A percentile compares a stretch with the other conserved stretches of the same genome.
phyloP scores from a whole-genome alignment of 805 yeast genomes.

The Wickerhamiella slavikovae region DNA sequence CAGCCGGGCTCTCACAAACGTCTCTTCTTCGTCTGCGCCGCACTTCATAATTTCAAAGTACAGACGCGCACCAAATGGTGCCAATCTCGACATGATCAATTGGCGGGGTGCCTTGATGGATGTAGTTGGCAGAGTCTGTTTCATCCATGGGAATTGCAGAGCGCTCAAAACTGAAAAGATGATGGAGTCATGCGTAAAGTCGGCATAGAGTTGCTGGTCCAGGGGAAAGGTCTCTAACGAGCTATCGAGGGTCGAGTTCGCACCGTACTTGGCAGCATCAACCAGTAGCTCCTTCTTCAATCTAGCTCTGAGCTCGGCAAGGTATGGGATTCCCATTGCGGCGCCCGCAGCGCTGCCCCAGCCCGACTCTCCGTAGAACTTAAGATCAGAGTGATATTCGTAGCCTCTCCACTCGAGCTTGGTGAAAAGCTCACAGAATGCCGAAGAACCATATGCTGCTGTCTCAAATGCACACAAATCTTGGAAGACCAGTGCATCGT shows the following conservation, averaged over 20 bases:
- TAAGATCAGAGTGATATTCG: slow-evolving; percentile 39
- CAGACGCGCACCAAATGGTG: slow-evolving; percentile 24
- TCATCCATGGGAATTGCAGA: slow-evolving; percentile 29
- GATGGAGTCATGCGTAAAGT: slow-evolving; percentile 59
- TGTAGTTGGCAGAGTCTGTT: slow-evolving; percentile 25
- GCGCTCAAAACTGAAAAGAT: slow-evolving; percentile 42
- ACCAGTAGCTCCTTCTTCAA: slow-evolving; percentile 28
- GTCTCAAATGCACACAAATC: slow-evolving; percentile 57
- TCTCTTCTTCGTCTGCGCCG: slow-evolving; percentile 9
- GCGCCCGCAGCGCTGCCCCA: slow-evolving; percentile 39
- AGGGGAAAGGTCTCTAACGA: slow-evolving; percentile 18
- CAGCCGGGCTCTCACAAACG: slow-evolving; percentile 17
- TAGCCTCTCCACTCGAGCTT: slow-evolving; percentile 42
- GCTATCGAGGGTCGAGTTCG: slow-evolving; percentile 23
- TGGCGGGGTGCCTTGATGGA: slow-evolving; percentile 23
- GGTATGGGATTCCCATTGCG: slow-evolving; percentile 40
- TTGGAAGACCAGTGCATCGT: slow-evolving; percentile 34
- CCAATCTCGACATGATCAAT: slow-evolving; percentile 20
- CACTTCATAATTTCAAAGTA: slow-evolving; percentile 22
- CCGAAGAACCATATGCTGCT: slow-evolving; percentile 45
- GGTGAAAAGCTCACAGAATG: slow-evolving; percentile 48
- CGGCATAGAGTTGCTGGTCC: slow-evolving; percentile 36
- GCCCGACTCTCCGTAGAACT: slow-evolving; percentile 40
- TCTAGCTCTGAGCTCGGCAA: slow-evolving; percentile 22
- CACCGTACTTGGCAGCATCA: slow-evolving; percentile 26